Percentiles rank a stretch among this genome's conserved stretches.
These are phyloP conservation scores for Eutrema yunnanense DNA, from an alignment of 345 rosid species.

Conservation along the genomic window DNA sequence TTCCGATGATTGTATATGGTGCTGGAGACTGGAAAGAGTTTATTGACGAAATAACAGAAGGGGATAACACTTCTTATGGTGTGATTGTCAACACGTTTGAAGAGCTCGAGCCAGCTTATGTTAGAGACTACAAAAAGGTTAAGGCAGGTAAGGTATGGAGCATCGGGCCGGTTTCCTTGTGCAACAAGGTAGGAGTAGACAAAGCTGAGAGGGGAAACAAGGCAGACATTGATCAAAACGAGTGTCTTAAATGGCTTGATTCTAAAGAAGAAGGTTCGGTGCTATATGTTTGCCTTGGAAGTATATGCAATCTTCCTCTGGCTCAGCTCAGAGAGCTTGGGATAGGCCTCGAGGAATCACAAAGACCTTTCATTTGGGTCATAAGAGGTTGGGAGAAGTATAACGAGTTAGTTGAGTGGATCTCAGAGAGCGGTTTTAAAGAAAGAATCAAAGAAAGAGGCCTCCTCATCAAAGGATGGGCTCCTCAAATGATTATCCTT, in stretches of 20 bases:
- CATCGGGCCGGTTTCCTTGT: conserved; percentile 36
- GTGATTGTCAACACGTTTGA: conserved; percentile 38
- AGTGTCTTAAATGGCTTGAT: conserved; percentile 42
- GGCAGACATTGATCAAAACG: conserved; percentile 6
- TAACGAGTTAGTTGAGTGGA: conserved; percentile 23
- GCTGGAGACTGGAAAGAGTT: conserved; percentile 4
- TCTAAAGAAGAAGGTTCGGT: conserved; percentile 25
- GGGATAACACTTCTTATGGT: conserved; percentile 27
- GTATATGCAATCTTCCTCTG: conserved; percentile 16
- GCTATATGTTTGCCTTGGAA: conserved; percentile 45
- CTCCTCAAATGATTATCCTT: conserved; percentile 51
- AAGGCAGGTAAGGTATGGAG: conserved; percentile 34
- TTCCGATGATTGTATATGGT: background rate
- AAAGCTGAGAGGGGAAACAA: conserved; percentile 38
- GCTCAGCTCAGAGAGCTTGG: conserved; percentile 36
- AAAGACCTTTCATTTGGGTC: conserved; percentile 50
- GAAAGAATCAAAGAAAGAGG: conserved; percentile 32
- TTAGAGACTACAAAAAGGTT: conserved; percentile 19
- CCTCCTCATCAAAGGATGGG: conserved; percentile 47
- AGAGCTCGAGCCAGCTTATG: conserved; percentile 33
- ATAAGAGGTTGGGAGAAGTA: conserved; percentile 26
- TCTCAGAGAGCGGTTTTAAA: conserved; percentile 23
- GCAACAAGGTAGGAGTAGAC: conserved; percentile 24
- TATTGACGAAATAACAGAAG: background rate
- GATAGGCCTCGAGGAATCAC: conserved; percentile 39